Base-by-base conservation (phyloP, 805 yeast genomes). In the Danielozyma ontarioensis region DNA sequence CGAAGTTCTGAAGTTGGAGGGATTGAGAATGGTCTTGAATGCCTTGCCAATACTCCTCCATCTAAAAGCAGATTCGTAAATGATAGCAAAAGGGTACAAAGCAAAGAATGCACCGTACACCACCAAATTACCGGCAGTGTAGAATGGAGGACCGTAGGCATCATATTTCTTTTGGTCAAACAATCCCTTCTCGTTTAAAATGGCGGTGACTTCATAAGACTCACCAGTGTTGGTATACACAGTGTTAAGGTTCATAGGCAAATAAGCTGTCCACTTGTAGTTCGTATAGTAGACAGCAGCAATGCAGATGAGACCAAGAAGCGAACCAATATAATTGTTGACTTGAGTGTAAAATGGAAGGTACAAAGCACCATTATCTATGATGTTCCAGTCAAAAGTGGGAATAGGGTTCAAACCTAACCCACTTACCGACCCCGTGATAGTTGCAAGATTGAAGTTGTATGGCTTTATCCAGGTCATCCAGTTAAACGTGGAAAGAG, bases 251-350 rank as follows among this genome's bases (percentile, higher is more conserved):
- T 51, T 51, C 30, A 51, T 38, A 3, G 64, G 63, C 24, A 59
- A 17, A 41, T 46, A 59, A 1, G 46, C 56, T 2, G 57, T 41
- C 60, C 62, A 56, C 22, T 46, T 40, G 32, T 45, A 41, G 41
- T 59, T 59, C 28, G 51, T 32, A 33, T 46, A 59, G 43, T 52
- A 56, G 14, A 57, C 40, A n/a, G 53, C 63, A 27, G 44, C 24
- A 30, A 58, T 55, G 24, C 40, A 37, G 36, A 53, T 41, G 17
- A 54, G 48, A 0, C 46, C 55, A 14, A 53, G 24, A 8, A 45
- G 1, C 19, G 36, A 29, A 10, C 62, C 62, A 31, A 42, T 15
- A 29, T 36, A 41, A 13, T 17, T 33, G 30, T 40, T 19, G 22
- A 19, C 22, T 19, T 30, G 13, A 37, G 31, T 13, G 31, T 8